phyloP scores from a whole-genome alignment of 2,329 filamentous ascomycete species.

The Macroventuria anomochaeta region DNA sequence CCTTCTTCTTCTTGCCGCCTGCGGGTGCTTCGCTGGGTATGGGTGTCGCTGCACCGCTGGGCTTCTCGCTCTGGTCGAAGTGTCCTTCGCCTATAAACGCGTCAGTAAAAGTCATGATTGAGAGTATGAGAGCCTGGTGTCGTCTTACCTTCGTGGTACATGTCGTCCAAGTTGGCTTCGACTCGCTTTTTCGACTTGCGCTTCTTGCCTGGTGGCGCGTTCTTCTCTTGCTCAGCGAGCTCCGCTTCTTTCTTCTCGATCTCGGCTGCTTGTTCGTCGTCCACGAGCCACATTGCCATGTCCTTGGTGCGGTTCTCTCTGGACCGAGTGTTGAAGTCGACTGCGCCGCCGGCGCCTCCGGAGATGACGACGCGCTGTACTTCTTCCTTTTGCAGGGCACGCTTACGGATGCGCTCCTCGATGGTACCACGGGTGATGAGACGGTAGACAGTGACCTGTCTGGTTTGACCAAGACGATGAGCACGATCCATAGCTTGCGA shows the following conservation, averaged over 20 bases:
- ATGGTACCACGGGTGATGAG: slow-evolving; percentile 97
- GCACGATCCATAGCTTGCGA: slow-evolving; percentile 99
- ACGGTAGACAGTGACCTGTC: slow-evolving; percentile 95
- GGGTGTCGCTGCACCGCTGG: slow-evolving; percentile 85
- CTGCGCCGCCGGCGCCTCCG: slow-evolving; percentile 79
- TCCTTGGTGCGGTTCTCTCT: slow-evolving; percentile 95
- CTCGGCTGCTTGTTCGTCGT: slow-evolving; percentile 93
- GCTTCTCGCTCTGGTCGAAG: slow-evolving; percentile 88
- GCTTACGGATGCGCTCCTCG: slow-evolving; percentile 96
- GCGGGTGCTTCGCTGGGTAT: slow-evolving; percentile 57
- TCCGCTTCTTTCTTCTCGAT: slow-evolving; percentile 94
- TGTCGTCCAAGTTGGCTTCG: slow-evolving; percentile 81
- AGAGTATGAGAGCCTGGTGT: not conserved
- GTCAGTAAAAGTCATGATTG: slow-evolving; percentile 44
- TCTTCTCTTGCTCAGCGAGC: slow-evolving; percentile 69
- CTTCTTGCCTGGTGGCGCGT: slow-evolving; percentile 48
- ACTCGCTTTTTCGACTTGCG: slow-evolving; percentile 69
- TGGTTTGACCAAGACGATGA: slow-evolving; percentile 94
- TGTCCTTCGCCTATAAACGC: slow-evolving; percentile 79
- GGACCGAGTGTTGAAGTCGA: slow-evolving; percentile 94
- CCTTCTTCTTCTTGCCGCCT: slow-evolving; percentile 52
- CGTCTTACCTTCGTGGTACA: slow-evolving; percentile 96
- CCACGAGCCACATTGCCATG: slow-evolving; percentile 97
- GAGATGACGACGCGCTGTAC: slow-evolving; percentile 97
- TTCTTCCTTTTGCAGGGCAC: slow-evolving; percentile 96